Conservation (phyloP, 345 rosid genomes). For the Eucalyptus leucophloia region DNA sequence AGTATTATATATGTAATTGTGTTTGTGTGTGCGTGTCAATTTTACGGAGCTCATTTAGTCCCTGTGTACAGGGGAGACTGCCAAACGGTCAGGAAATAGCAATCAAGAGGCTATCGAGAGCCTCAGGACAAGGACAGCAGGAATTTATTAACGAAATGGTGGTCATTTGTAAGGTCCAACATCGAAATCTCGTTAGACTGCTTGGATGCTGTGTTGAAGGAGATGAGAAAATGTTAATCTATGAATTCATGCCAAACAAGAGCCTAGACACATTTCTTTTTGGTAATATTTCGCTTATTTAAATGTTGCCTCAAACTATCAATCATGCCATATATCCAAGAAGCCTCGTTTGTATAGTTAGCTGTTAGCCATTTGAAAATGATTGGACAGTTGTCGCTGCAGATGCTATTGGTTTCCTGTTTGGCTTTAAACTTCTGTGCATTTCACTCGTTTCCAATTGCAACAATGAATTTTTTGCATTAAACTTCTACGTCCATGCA, state of each 20-base stretch:
- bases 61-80: background rate
- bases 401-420: background rate
- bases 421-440: background rate
- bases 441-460: background rate
- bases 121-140: conserved; percentile 10
- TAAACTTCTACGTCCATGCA: conserved; percentile 1
- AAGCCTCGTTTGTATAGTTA: background rate
- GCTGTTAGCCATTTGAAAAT: background rate
- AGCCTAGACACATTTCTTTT: conserved; percentile 19
- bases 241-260: conserved; percentile 24
- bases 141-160: conserved; percentile 29
- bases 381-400: background rate
- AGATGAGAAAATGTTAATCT: conserved; percentile 16
- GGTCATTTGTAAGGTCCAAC: conserved; percentile 25
- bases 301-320: background rate
- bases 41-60: background rate
- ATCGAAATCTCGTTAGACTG: conserved; percentile 20
- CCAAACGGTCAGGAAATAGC: conserved; percentile 18
- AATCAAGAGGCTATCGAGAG: conserved; percentile 18
- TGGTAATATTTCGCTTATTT: background rate
- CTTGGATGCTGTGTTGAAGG: conserved; percentile 15
- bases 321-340: background rate
- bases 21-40: background rate
- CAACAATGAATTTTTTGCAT: background rate
- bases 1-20: background rate